Evolutionary conservation across 345 rosid genomes (phyloP).

Genomic region (Cardamine chenopodiifolia): DNA sequence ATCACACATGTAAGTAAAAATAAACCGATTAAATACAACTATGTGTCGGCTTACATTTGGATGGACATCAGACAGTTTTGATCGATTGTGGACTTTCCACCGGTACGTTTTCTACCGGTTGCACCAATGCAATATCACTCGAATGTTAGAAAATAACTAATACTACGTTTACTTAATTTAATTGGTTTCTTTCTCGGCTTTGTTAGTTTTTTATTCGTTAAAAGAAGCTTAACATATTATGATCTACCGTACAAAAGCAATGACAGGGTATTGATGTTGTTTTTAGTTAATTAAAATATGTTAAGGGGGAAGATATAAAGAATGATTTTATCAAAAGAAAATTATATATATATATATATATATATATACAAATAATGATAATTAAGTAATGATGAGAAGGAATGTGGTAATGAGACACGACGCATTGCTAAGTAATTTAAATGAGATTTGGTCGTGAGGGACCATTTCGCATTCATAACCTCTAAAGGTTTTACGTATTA

Average conservation of each 20-base stretch:
- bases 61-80: background rate
- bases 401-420: conserved; percentile 21
- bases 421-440: conserved; percentile 21
- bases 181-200: background rate
- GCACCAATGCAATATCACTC: background rate
- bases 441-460: conserved; percentile 38
- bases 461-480: conserved; percentile 43
- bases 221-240: background rate
- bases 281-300: background rate
- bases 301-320: background rate
- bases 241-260: conserved; percentile 23
- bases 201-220: background rate
- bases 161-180: background rate
- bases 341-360: too few relatives aligned
- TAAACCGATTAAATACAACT: background rate
- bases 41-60: conserved; percentile 15
- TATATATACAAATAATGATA: background rate
- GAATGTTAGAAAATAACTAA: background rate
- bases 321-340: too few relatives aligned
- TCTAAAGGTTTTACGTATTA: conserved; percentile 24
- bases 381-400: conserved; percentile 22
- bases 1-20: conserved; percentile 1
- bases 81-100: background rate
- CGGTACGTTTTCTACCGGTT: background rate
- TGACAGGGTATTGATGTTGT: conserved; percentile 1